A percentile compares a stretch with the other conserved stretches of the same genome.
phyloP scores from a whole-genome alignment of 495 filamentous ascomycete species.

The Melanomma pulvis-pyrius region DNA sequence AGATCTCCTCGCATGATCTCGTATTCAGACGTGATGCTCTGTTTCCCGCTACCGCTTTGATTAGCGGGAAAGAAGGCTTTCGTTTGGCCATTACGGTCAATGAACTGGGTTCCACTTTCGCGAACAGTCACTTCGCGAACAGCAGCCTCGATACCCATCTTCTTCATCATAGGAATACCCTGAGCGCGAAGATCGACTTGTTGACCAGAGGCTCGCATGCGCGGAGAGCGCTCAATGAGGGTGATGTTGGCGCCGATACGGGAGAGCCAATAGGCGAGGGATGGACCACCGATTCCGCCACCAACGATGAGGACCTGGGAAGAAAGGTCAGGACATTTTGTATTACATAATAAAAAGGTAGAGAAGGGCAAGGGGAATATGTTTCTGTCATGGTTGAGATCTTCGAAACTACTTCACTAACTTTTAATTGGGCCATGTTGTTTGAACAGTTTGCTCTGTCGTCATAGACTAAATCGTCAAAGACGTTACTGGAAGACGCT shows the following conservation, averaged over 20 bases:
- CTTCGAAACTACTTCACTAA: too few relatives aligned
- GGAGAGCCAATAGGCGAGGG: slow-evolving; percentile 56
- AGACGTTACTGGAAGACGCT: too few relatives aligned
- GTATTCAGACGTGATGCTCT: background rate
- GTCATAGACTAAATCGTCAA: too few relatives aligned
- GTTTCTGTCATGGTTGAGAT: background rate
- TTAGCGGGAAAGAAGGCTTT: background rate
- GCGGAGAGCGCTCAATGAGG: slow-evolving; percentile 55
- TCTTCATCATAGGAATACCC: slow-evolving; percentile 54
- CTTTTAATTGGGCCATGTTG: background rate
- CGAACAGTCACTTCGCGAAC: background rate
- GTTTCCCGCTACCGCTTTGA: background rate
- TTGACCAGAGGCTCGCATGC: slow-evolving; percentile 54
- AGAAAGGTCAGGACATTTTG: too few relatives aligned
- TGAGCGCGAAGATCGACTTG: slow-evolving; percentile 56
- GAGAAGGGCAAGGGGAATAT: background rate
- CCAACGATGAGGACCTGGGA: slow-evolving; percentile 39
- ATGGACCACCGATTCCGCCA: slow-evolving; percentile 43
- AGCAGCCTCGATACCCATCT: slow-evolving; percentile 41
- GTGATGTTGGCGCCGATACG: slow-evolving; percentile 55
- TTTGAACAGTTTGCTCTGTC: too few relatives aligned
- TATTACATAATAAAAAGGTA: too few relatives aligned
- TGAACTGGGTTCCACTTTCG: background rate
- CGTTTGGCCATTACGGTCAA: background rate
- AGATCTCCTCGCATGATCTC: background rate